Conservation (phyloP, 2,329 filamentous ascomycete species). For the Rhytidhysteron rufulum region DNA sequence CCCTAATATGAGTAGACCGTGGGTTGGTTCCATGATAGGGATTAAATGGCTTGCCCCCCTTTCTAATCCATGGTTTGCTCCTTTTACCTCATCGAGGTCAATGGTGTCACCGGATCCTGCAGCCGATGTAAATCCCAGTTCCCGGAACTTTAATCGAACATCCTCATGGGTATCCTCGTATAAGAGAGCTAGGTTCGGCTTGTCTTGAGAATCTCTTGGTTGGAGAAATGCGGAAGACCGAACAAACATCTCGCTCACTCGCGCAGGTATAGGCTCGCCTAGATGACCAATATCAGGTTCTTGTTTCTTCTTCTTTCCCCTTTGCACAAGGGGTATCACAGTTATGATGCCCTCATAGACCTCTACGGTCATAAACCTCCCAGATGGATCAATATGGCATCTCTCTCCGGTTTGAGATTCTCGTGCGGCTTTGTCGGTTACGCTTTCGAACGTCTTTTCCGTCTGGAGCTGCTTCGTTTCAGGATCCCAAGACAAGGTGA, state of each 20-base stretch:
- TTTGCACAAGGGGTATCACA: slow-evolving; percentile 57
- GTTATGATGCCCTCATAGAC: slow-evolving; percentile 66
- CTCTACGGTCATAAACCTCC: slow-evolving; percentile 63
- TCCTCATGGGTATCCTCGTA: slow-evolving; percentile 60
- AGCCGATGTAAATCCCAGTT: slow-evolving; percentile 50
- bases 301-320: slow-evolving; percentile 48
- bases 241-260: slow-evolving; percentile 65
- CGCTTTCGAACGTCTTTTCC: slow-evolving; percentile 56
- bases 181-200: slow-evolving; percentile 61
- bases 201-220: slow-evolving; percentile 44
- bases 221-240: slow-evolving; percentile 64
- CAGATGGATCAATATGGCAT: slow-evolving; percentile 78
- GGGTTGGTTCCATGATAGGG: slow-evolving; percentile 55
- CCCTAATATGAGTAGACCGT: slow-evolving; percentile 45
- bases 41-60: slow-evolving; percentile 60
- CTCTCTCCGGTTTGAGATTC: slow-evolving; percentile 80
- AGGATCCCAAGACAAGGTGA: slow-evolving; percentile 80
- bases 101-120: slow-evolving; percentile 45
- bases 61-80: slow-evolving; percentile 52
- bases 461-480: slow-evolving; percentile 52
- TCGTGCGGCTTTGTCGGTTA: slow-evolving; percentile 59
- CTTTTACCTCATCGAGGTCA: slow-evolving; percentile 51
- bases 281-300: slow-evolving; percentile 53
- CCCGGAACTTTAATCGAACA: slow-evolving; percentile 52
- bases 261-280: slow-evolving; percentile 57